These are phyloP conservation scores for Wallacemonas sp. DNA, from an alignment of 208 protist species.

Conservation along the genomic window DNA sequence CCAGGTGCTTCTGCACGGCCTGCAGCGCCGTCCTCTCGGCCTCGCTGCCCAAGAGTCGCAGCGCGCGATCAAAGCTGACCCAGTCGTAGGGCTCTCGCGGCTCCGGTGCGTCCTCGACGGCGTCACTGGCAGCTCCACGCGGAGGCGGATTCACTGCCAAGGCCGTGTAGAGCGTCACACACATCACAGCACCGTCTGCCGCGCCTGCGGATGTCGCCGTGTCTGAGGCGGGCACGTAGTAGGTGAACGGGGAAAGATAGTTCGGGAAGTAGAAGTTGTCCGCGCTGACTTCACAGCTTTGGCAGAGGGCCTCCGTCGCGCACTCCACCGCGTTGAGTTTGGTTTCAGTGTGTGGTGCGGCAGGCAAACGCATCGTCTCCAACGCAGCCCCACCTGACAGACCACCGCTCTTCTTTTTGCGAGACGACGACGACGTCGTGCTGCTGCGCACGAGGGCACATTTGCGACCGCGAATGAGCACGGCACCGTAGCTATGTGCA, in stretches of 20 bases:
- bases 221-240: slow-evolving; percentile 28
- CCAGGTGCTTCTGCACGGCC: slow-evolving; percentile 38
- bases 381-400: neutral
- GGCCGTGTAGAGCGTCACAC: slow-evolving; percentile 61
- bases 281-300: slow-evolving; percentile 75
- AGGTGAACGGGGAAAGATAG: slow-evolving; percentile 66
- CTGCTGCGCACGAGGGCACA: slow-evolving; percentile 67
- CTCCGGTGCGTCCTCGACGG: slow-evolving; percentile 51
- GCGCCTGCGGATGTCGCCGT: neutral
- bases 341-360: slow-evolving; percentile 26
- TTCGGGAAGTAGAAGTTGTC: slow-evolving; percentile 81
- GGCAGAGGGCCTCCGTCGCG: slow-evolving; percentile 71
- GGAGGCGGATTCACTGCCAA: slow-evolving; percentile 64
- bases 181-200: slow-evolving; percentile 10
- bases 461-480: slow-evolving; percentile 83
- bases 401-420: neutral
- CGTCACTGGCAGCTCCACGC: slow-evolving; percentile 51
- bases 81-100: slow-evolving; percentile 80
- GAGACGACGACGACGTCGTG: neutral
- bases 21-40: slow-evolving; percentile 50
- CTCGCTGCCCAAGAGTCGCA: slow-evolving; percentile 35
- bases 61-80: slow-evolving; percentile 54
- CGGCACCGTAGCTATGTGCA: slow-evolving; percentile 58
- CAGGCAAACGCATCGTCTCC: slow-evolving; percentile 44
- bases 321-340: slow-evolving; percentile 59